Base-by-base conservation (phyloP, 2,329 filamentous ascomycete species). In the Cercospora janseana region DNA sequence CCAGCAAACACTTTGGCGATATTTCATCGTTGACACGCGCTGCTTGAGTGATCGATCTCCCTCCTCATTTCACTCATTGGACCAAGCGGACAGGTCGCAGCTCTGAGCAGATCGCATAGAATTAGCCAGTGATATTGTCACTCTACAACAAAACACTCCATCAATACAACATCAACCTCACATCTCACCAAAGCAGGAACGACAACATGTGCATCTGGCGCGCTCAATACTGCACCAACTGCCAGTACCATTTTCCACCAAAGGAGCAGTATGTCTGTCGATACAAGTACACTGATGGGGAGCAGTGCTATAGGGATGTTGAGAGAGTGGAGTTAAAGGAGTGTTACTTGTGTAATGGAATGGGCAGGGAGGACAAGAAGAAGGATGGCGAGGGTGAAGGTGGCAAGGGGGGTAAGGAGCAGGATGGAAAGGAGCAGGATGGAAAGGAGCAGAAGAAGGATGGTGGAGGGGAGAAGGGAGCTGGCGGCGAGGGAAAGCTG, bases 301-400 rank as follows among this genome's bases (percentile, higher is more conserved):
- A 44, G 18, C 20, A 31, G 4, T 44, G 41, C 4, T 26, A 21
- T 10, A 26, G 41, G 7, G 13, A 31, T 12, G 28, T 29, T 13
- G 31, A 20, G 20, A 26, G 41, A 6, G 41, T 31, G 6, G 32
- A 31, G 9, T 4, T 44, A 7, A 16, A 15, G 6, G 18, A 18
- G n/a, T 44, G 41, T n/a, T 29, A 31, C 41, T 29, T 28, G 10
- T 44, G 41, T 23, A 44, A 32, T 31, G 41, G 41, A n/a, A n/a
- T n/a, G n/a, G 10, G 41, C 41, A 13, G 41, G 27, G 18, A 41
- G 21, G 4, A 28, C 23, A n/a, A n/a, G 12, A 4, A 38, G 18
- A 24, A 38, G 5, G 35, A 12, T 6, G 20, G 35, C 13, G 21
- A 28, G 23, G n/a, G n/a, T n/a, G n/a, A n/a, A n/a, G n/a, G n/a